A percentile compares a stretch with the other conserved stretches of the same genome.
phyloP scores from a whole-genome alignment of 2,329 filamentous ascomycete genomes.

The Diplodia corticola region DNA sequence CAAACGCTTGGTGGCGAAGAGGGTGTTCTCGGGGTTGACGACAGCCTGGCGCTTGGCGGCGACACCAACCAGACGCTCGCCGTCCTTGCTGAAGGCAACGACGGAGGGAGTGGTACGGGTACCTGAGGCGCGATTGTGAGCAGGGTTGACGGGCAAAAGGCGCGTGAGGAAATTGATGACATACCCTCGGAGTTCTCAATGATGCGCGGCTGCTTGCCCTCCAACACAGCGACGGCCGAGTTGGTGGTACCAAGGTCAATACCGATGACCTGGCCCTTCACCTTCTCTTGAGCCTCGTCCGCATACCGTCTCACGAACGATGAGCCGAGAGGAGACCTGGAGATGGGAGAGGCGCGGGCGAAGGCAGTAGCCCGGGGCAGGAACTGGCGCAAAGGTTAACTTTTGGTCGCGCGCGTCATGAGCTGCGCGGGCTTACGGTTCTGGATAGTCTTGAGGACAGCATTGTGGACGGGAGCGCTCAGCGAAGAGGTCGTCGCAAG shows the following conservation, averaged over 20 bases:
- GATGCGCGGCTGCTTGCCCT: constrained; percentile 92
- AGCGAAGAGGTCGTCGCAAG: constrained; percentile 30
- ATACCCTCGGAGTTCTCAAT: constrained; percentile 96
- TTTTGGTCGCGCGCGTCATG: constrained; percentile 7
- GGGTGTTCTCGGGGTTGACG: constrained; percentile 97
- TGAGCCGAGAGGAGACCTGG: constrained; percentile 70
- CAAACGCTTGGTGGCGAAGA: constrained; percentile 97
- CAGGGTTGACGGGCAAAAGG: constrained; percentile 7
- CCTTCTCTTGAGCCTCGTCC: constrained; percentile 72
- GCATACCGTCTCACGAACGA: constrained; percentile 74
- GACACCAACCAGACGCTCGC: constrained; percentile 94
- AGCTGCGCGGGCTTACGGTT: constrained; percentile 35
- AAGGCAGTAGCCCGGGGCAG: constrained; percentile 75
- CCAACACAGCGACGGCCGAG: constrained; percentile 96
- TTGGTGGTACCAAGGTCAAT: constrained; percentile 98
- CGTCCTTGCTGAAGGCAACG: constrained; percentile 92
- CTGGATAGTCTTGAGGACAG: constrained; percentile 46
- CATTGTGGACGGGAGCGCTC: constrained; percentile 36
- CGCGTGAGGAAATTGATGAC: constrained; percentile 27
- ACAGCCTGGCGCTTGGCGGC: constrained; percentile 97
- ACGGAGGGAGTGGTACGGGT: constrained; percentile 90
- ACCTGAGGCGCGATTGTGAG: constrained; percentile 53
- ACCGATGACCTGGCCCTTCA: constrained; percentile 94
- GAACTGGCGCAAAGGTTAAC: constrained; percentile 32
- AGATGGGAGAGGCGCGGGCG: constrained; percentile 65